Percentiles rank a stretch among this genome's conserved stretches.
These are phyloP conservation scores for Lunularia cruciata DNA, from an alignment of 225 moss, liverwort and hornwort genomes.

Conservation along the genomic window DNA sequence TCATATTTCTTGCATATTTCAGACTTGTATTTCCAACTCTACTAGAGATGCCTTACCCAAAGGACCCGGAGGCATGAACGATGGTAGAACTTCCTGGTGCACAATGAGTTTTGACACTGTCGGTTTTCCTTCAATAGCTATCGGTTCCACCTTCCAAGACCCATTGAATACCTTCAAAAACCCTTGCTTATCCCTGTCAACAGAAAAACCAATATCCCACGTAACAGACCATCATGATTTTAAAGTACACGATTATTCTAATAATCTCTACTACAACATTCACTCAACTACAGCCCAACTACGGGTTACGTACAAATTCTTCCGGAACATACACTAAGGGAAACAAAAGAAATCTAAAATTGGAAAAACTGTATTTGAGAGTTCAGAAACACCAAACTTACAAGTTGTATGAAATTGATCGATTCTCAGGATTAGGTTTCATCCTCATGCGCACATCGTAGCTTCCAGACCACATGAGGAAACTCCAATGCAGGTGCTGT, in stretches of 20 bases:
- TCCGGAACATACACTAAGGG: neutral
- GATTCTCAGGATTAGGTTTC: constrained; percentile 59
- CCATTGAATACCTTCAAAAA: constrained; percentile 80
- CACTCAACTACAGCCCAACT: too few relatives aligned
- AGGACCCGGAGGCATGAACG: constrained; percentile 73
- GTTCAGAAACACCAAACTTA: constrained; percentile 35
- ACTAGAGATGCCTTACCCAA: constrained; percentile 45
- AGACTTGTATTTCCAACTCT: neutral
- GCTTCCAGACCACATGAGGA: constrained; percentile 75
- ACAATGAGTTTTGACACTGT: constrained; percentile 65
- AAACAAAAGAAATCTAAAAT: neutral
- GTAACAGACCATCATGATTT: neutral
- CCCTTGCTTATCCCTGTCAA: constrained; percentile 67
- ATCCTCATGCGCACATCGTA: constrained; percentile 74
- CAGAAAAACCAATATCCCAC: neutral
- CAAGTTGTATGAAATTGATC: constrained; percentile 63
- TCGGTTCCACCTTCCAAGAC: constrained; percentile 74
- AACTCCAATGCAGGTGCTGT: constrained; percentile 76
- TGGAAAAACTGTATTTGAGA: neutral
- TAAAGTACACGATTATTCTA: too few relatives aligned
- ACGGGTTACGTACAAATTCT: too few relatives aligned
- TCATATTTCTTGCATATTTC: too few relatives aligned
- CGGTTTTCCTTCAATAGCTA: constrained; percentile 54
- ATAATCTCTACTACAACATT: too few relatives aligned
- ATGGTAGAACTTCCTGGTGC: constrained; percentile 66